These are phyloP conservation scores for Aspergillus quadrilineatus DNA, from an alignment of 2,329 filamentous ascomycete species.

Conservation along the genomic window DNA sequence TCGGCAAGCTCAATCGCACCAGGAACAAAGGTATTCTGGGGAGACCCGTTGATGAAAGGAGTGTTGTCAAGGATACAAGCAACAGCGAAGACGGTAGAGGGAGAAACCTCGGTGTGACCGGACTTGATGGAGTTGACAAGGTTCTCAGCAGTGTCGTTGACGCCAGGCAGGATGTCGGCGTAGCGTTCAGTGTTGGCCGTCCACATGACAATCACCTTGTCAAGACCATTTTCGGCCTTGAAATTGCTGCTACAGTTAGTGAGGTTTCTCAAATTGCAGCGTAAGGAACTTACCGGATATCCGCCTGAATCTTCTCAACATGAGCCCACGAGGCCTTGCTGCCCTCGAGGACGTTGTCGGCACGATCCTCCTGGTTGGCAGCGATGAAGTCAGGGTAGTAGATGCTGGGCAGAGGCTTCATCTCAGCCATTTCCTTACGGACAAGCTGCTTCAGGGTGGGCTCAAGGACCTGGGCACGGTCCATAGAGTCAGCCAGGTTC, in stretches of 20 bases:
- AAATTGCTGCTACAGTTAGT: slow-evolving; percentile 63
- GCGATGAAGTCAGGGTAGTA: slow-evolving; percentile 99
- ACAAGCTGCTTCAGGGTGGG: slow-evolving; percentile 88
- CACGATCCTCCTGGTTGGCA: slow-evolving; percentile 94
- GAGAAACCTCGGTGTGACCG: slow-evolving; percentile 87
- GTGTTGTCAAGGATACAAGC: slow-evolving; percentile 85
- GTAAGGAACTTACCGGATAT: slow-evolving; percentile 67
- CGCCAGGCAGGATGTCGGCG: slow-evolving; percentile 78
- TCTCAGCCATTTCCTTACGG: slow-evolving; percentile 85
- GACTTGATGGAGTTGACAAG: slow-evolving; percentile 81
- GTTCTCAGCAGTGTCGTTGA: slow-evolving; percentile 97
- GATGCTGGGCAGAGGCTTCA: slow-evolving; percentile 88
- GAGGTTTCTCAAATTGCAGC: not conserved
- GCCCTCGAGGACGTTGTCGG: slow-evolving; percentile 84
- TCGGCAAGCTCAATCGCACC: slow-evolving; percentile 87
- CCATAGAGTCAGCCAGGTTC: slow-evolving; percentile 89
- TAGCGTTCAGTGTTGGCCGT: slow-evolving; percentile 99
- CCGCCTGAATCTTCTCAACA: slow-evolving; percentile 87
- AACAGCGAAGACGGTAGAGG: slow-evolving; percentile 93
- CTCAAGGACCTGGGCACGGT: slow-evolving; percentile 91
- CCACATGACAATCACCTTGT: slow-evolving; percentile 98
- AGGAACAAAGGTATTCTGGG: slow-evolving; percentile 98
- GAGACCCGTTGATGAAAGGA: slow-evolving; percentile 98
- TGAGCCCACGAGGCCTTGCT: slow-evolving; percentile 82
- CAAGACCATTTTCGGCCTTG: slow-evolving; percentile 78